Percentiles rank a stretch among this genome's conserved stretches.
These are phyloP conservation scores for Myrmaecium sp. DNA, from an alignment of 2,329 filamentous ascomycete species.

Conservation along the genomic window DNA sequence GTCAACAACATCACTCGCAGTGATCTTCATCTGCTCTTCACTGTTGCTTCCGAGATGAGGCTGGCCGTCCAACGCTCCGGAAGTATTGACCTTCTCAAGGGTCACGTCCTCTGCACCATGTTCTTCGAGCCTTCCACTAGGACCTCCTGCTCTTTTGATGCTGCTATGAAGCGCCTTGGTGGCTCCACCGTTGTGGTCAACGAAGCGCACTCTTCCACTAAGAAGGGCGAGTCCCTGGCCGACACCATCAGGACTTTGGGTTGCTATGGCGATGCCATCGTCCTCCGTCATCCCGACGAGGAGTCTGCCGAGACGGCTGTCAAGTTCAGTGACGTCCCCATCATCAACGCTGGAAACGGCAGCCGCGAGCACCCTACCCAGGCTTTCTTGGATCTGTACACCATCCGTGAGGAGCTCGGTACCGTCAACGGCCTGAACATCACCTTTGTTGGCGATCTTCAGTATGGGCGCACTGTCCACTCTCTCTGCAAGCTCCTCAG, in stretches of 20 bases:
- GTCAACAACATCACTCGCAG: constrained; percentile 78
- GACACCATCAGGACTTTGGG: constrained; percentile 87
- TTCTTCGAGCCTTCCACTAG: constrained; percentile 97
- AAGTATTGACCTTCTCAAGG: constrained; percentile 70
- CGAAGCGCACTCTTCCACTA: constrained; percentile 69
- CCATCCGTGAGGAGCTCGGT: constrained; percentile 91
- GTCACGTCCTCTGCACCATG: constrained; percentile 73
- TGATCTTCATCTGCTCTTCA: constrained; percentile 87
- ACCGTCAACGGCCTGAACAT: constrained; percentile 91
- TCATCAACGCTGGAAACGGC: constrained; percentile 96
- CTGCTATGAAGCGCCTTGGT: constrained; percentile 94
- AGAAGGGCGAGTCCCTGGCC: constrained; percentile 87
- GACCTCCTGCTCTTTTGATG: constrained; percentile 89
- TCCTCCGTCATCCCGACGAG: constrained; percentile 85
- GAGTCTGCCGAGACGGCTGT: constrained; percentile 64
- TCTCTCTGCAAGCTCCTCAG: constrained; percentile 84
- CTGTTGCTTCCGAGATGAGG: constrained; percentile 94
- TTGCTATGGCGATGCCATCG: constrained; percentile 87
- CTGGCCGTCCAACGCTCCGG: constrained; percentile 86
- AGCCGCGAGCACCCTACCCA: constrained; percentile 94
- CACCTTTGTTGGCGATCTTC: constrained; percentile 86
- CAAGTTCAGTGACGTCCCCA: constrained; percentile 75
- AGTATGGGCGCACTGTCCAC: constrained; percentile 88
- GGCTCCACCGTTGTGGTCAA: constrained; percentile 70
- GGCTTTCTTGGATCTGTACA: constrained; percentile 94